A percentile compares a stretch with the other conserved stretches of the same genome.
phyloP scores from a whole-genome alignment of 441 rosid species.

The Euphorbia corollata region DNA sequence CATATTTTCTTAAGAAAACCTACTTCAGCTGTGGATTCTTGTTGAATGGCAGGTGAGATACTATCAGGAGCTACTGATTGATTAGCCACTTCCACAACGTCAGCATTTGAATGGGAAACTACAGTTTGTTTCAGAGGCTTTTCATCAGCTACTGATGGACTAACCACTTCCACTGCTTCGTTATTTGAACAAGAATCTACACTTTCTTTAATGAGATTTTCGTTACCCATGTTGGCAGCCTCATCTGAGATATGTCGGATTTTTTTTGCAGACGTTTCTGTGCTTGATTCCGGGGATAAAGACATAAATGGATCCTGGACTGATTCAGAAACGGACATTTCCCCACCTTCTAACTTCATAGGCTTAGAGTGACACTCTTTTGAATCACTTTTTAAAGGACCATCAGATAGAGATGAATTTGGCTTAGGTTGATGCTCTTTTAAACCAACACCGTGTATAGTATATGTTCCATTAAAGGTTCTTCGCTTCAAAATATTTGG shows the following conservation, averaged over 20 bases:
- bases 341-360: conserved; percentile 21
- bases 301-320: conserved; percentile 18
- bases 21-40: conserved; percentile 25
- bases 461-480: conserved; percentile 32
- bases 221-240: conserved; percentile 10
- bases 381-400: conserved; percentile 16
- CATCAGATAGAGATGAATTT: conserved; percentile 9
- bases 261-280: conserved; percentile 19
- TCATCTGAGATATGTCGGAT: conserved; percentile 16
- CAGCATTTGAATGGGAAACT: conserved; percentile 16
- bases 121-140: not conserved
- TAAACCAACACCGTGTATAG: conserved; percentile 23
- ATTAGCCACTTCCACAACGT: conserved; percentile 8
- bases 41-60: conserved; percentile 15
- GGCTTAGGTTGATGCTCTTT: conserved; percentile 30
- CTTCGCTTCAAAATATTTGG: conserved; percentile 46
- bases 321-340: conserved; percentile 17
- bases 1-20: conserved; percentile 30
- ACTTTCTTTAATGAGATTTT: conserved; percentile 10
- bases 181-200: conserved; percentile 16
- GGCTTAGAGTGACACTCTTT: conserved; percentile 16
- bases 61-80: conserved; percentile 13
- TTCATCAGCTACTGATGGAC: conserved; percentile 3
- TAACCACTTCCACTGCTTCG: conserved; percentile 11
- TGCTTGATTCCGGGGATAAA: conserved; percentile 17